Evolutionary conservation across 495 filamentous ascomycete genomes (phyloP).

Genomic region (Cudoniella acicularis): DNA sequence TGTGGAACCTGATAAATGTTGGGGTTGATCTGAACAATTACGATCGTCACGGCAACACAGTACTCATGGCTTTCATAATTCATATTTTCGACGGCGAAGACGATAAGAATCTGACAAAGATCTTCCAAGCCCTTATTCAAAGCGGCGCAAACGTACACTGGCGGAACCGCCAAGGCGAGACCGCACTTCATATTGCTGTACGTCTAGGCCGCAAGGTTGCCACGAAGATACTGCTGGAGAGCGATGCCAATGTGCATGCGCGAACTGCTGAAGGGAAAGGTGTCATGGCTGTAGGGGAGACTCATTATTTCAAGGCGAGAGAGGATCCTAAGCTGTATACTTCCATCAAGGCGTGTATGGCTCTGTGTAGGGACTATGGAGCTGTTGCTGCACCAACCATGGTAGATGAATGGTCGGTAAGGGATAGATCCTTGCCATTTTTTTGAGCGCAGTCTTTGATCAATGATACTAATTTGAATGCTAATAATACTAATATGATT

Average conservation of each 20-base stretch:
- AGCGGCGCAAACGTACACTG: conserved; percentile 33
- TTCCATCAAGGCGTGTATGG: conserved; percentile 15
- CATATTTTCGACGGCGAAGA: conserved; percentile 37
- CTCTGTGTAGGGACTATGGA: conserved; percentile 1
- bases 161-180: conserved; percentile 44
- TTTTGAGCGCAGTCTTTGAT: too few relatives aligned
- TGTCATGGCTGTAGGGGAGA: conserved; percentile 5
- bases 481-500: too few relatives aligned
- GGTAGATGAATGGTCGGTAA: conserved; percentile 13
- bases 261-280: background rate
- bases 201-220: conserved; percentile 40
- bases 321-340: conserved; percentile 7
- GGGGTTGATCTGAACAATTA: conserved; percentile 41
- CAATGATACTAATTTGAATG: too few relatives aligned
- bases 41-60: conserved; percentile 37
- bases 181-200: conserved; percentile 41
- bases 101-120: conserved; percentile 28
- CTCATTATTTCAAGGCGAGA: conserved; percentile 1
- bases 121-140: conserved; percentile 23
- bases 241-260: conserved; percentile 1
- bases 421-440: too few relatives aligned
- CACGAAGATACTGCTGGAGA: conserved; percentile 36
- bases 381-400: conserved; percentile 9
- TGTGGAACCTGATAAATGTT: conserved; percentile 32
- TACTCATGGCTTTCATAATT: conserved; percentile 43